Percentiles rank a stretch among this genome's conserved stretches.
Conservation (phyloP, 2,329 filamentous ascomycete genomes). For the Beauveria scarabaeidicola region DNA sequence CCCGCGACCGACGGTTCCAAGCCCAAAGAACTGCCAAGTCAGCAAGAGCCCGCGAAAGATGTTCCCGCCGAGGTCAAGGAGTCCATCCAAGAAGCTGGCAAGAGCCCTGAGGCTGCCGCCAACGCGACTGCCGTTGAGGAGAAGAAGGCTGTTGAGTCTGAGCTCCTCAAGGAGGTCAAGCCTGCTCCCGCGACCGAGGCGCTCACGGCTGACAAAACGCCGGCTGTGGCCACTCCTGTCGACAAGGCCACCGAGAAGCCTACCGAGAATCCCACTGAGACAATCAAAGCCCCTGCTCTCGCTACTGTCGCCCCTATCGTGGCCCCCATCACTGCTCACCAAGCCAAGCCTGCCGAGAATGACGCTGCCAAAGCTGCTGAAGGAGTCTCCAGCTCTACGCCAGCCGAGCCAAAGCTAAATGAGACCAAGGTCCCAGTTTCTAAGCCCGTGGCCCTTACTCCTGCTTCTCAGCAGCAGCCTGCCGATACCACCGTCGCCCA, state of each 20-base stretch:
- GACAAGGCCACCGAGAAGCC: background rate
- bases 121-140: slow-evolving; percentile 62
- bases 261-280: slow-evolving; percentile 3
- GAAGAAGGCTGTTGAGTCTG: slow-evolving; percentile 65
- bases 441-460: slow-evolving; percentile 11
- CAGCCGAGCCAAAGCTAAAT: slow-evolving; percentile 13
- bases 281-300: slow-evolving; percentile 13
- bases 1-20: slow-evolving; percentile 20
- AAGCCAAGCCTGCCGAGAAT: background rate
- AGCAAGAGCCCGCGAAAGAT: slow-evolving; percentile 37
- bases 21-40: slow-evolving; percentile 13
- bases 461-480: slow-evolving; percentile 11
- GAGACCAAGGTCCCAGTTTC: slow-evolving; percentile 13
- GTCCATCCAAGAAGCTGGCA: slow-evolving; percentile 48
- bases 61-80: slow-evolving; percentile 50
- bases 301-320: slow-evolving; percentile 14
- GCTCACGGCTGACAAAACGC: slow-evolving; percentile 11
- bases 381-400: slow-evolving; percentile 11
- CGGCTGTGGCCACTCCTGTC: slow-evolving; percentile 11
- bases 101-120: slow-evolving; percentile 61
- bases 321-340: slow-evolving; percentile 12
- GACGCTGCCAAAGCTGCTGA: slow-evolving; percentile 12
- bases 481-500: background rate
- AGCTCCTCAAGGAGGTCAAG: slow-evolving; percentile 60
- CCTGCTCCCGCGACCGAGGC: slow-evolving; percentile 24